These are phyloP conservation scores for Solanum sejunctum DNA, from an alignment of 257 asterid genomes.

Conservation along the genomic window DNA sequence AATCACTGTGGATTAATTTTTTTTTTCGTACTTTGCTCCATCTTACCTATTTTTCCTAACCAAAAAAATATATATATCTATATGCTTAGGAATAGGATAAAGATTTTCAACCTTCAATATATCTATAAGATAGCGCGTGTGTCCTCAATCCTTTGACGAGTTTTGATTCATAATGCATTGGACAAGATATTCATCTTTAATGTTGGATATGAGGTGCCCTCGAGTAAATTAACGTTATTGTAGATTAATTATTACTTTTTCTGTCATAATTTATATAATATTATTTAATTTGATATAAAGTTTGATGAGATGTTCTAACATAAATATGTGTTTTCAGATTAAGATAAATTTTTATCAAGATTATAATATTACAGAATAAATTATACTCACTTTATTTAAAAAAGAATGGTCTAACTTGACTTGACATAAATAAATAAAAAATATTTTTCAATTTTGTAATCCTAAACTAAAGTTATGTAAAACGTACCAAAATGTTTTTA, in stretches of 20 bases:
- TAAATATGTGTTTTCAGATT: too few relatives aligned
- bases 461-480: too few relatives aligned
- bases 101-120: neutral
- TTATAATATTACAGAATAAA: too few relatives aligned
- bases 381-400: too few relatives aligned
- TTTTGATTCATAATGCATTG: neutral
- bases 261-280: neutral
- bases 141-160: neutral
- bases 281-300: neutral
- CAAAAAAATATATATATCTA: neutral
- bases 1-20: neutral
- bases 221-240: neutral
- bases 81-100: neutral
- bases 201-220: neutral
- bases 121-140: neutral
- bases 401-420: too few relatives aligned
- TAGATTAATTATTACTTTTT: neutral
- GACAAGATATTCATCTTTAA: neutral
- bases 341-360: too few relatives aligned
- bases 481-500: too few relatives aligned
- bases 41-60: neutral
- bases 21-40: neutral
- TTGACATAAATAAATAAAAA: too few relatives aligned
- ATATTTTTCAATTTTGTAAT: too few relatives aligned
- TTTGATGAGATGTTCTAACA: too few relatives aligned